These are phyloP conservation scores for Blastobotrys capitulatus DNA, from an alignment of 1,139 yeast genomes.

Conservation along the genomic window DNA sequence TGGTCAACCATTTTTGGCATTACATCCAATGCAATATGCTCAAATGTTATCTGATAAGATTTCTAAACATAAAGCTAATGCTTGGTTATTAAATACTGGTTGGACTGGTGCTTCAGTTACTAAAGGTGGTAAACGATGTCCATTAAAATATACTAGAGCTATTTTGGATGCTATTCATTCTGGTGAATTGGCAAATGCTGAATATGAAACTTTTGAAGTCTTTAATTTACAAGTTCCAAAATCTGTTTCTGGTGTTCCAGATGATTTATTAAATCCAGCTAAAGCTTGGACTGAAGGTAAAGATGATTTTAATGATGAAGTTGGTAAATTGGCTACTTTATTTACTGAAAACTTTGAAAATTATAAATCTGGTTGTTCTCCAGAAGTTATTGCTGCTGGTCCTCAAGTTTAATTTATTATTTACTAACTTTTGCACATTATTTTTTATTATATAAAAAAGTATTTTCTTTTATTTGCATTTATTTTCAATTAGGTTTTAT, in stretches of 20 bases:
- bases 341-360: conserved; percentile 83
- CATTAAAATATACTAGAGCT: conserved; percentile 96
- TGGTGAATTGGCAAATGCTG: conserved; percentile 76
- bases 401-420: conserved; percentile 40
- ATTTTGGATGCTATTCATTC: conserved; percentile 92
- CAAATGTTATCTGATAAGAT: conserved; percentile 95
- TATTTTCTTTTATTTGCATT: too few relatives aligned
- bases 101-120: conserved; percentile 96
- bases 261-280: conserved; percentile 81
- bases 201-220: conserved; percentile 78
- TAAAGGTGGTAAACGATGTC: conserved; percentile 96
- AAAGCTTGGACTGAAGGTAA: conserved; percentile 75
- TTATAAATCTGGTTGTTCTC: conserved; percentile 77
- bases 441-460: too few relatives aligned
- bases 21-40: conserved; percentile 98
- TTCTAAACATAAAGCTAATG: conserved; percentile 79
- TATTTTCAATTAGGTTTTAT: too few relatives aligned
- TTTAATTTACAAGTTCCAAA: conserved; percentile 89
- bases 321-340: conserved; percentile 65
- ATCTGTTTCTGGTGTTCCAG: conserved; percentile 74
- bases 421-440: too few relatives aligned
- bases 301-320: conserved; percentile 63
- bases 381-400: conserved; percentile 90
- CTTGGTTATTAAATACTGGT: conserved; percentile 97
- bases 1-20: conserved; percentile 97